Evolutionary conservation across 1,139 yeast species (phyloP).

Genomic region (Yamadazyma sp.): DNA sequence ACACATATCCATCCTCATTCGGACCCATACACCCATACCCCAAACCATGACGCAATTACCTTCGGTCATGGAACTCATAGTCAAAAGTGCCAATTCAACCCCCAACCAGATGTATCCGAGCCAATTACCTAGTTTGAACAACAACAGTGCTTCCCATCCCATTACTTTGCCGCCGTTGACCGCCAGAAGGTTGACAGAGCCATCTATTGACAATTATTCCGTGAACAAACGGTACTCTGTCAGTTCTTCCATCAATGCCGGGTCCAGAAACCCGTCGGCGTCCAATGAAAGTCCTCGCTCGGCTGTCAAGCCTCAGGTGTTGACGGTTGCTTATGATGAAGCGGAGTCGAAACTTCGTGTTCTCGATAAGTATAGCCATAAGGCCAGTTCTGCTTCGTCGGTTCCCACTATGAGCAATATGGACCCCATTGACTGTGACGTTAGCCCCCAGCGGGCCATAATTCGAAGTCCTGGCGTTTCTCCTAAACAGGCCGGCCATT

Average conservation of each 20-base stretch:
- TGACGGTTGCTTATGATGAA: background rate
- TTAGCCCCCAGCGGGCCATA: background rate
- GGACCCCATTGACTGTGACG: background rate
- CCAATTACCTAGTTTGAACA: background rate
- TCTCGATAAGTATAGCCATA: background rate
- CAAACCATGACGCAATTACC: conserved; percentile 21
- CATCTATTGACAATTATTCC: conserved; percentile 11
- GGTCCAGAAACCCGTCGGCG: conserved; percentile 10
- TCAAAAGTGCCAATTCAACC: conserved; percentile 3
- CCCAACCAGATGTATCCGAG: background rate
- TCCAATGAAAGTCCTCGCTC: conserved; percentile 3
- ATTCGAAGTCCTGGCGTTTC: conserved; percentile 1
- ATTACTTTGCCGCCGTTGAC: conserved; percentile 5
- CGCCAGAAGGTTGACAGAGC: background rate
- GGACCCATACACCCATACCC: background rate
- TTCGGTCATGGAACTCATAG: conserved; percentile 20
- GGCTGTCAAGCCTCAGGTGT: background rate
- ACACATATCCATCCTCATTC: background rate
- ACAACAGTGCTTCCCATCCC: background rate
- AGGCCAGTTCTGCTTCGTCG: conserved; percentile 2
- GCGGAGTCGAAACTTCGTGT: conserved; percentile 2
- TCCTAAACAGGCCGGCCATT: background rate
- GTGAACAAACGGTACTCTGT: conserved; percentile 13
- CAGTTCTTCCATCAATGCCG: conserved; percentile 14
- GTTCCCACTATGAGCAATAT: conserved; percentile 2